Base-by-base conservation (phyloP, 2,329 filamentous ascomycete genomes). In the Aureobasidium pullulans region DNA sequence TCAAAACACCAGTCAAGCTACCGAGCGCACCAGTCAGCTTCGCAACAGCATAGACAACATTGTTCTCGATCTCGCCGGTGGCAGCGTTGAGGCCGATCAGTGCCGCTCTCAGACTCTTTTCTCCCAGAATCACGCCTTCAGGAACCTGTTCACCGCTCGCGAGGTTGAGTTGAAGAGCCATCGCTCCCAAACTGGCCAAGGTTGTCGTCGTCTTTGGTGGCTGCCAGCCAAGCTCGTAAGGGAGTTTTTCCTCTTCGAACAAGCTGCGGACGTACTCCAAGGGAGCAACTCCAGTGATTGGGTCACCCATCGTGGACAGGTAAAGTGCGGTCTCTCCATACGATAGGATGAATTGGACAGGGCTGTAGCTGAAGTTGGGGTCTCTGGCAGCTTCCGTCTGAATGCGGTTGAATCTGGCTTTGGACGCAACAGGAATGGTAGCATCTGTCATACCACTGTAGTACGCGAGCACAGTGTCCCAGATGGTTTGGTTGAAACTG, bases 251-350 rank as follows among this genome's bases (percentile, higher is more conserved):
- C 64, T 73, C 37, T 62, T 72, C 70, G 56, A 75, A 74, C 60
- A 74, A 63, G 11, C 62, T 66, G 28, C 66, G 66, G 10, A 73
- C 66, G 62, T 68, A 73, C 34, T 73, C 66, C 23, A 73, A 39
- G 1, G 66, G 66, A 2, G 71, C 69, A 29, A 70, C 65, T 11
- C 71, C 72, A 9, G 63, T 67, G 8, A 64, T 56, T 29, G 67
- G 68, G 60, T 71, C 65, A 36, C 71, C 68, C 67, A 75, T 71
- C 2, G 68, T 65, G 34, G 69, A 68, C 32, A 74, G 62, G 53
- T 71, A 75, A n/a, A 75, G 60, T 0, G 71, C 69, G 2, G 70
- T 73, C 65, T 75, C 72, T 48, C 70, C 70, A 60, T 72, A 73
- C n/a, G 65, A 66, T 40, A 72, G 65, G 50, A 72, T 60, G 47